Evolutionary conservation across 768 basidiomycete genomes (phyloP).

Genomic region (Lactarius tabidus): DNA sequence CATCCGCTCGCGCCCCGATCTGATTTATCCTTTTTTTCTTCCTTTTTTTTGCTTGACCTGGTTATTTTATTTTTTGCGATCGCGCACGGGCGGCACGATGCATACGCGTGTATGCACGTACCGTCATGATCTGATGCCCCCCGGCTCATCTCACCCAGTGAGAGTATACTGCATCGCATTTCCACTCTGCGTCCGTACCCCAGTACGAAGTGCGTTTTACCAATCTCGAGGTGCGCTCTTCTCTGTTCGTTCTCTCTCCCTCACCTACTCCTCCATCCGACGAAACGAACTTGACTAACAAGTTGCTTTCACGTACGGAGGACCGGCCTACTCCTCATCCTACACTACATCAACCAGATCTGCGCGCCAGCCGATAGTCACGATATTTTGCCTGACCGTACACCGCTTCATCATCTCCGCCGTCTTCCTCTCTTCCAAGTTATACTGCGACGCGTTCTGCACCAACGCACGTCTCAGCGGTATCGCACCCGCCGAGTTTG

Average conservation of each 20-base stretch:
- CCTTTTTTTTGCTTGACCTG: background rate
- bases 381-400: conserved; percentile 90
- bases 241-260: conserved; percentile 1
- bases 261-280: conserved; percentile 11
- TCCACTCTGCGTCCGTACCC: conserved; percentile 91
- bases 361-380: conserved; percentile 85
- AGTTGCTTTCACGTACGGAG: conserved; percentile 41
- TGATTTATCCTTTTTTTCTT: background rate
- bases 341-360: conserved; percentile 92
- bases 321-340: conserved; percentile 71
- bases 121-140: conserved; percentile 1
- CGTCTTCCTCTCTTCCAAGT: conserved; percentile 90
- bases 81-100: background rate
- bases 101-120: background rate
- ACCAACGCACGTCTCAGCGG: conserved; percentile 97
- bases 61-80: background rate
- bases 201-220: conserved; percentile 88
- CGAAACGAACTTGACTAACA: background rate
- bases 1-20: conserved; percentile 17
- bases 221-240: conserved; percentile 78
- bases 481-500: conserved; percentile 79
- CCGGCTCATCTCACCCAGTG: conserved; percentile 40
- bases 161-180: conserved; percentile 90
- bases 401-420: conserved; percentile 94
- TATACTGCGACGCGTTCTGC: conserved; percentile 92